These are phyloP conservation scores for Pythium plurisporium DNA, from an alignment of 352 stramenopile species.

Conservation along the genomic window DNA sequence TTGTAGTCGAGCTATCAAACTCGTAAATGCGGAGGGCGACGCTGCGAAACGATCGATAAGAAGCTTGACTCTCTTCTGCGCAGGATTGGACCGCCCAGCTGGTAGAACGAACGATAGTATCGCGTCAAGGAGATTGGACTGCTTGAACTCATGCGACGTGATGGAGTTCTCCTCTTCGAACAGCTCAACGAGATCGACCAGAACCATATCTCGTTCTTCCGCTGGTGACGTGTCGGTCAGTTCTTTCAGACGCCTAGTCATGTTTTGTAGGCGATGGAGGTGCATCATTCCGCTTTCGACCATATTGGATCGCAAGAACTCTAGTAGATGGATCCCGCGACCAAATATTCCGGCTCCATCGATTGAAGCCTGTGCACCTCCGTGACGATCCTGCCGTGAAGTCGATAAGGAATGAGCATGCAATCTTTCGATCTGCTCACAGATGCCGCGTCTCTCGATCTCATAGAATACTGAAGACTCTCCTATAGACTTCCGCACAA, in stretches of 20 bases:
- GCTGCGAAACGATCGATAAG: slow-evolving; percentile 34
- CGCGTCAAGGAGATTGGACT: slow-evolving; percentile 65
- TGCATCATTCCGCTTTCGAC: slow-evolving; percentile 73
- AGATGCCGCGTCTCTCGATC: slow-evolving; percentile 77
- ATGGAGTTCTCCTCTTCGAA: slow-evolving; percentile 75
- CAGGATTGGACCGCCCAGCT: slow-evolving; percentile 22
- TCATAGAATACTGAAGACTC: slow-evolving; percentile 69
- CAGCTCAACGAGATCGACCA: slow-evolving; percentile 70
- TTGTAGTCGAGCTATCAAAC: slow-evolving; percentile 59
- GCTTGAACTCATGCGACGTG: slow-evolving; percentile 83
- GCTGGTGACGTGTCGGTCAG: slow-evolving; percentile 25
- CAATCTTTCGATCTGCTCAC: slow-evolving; percentile 64
- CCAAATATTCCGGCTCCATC: slow-evolving; percentile 32
- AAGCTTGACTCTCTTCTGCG: slow-evolving; percentile 25
- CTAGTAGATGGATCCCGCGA: slow-evolving; percentile 43
- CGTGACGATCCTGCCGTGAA: neutral
- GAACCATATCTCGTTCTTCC: slow-evolving; percentile 44
- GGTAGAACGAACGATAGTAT: slow-evolving; percentile 53
- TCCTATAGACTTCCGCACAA: slow-evolving; percentile 55
- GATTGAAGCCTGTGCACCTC: neutral
- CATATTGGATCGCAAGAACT: slow-evolving; percentile 59
- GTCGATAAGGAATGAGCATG: slow-evolving; percentile 32
- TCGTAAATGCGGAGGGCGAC: slow-evolving; percentile 44
- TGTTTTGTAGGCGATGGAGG: slow-evolving; percentile 68
- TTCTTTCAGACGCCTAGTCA: slow-evolving; percentile 52